Evolutionary conservation across 2,329 filamentous ascomycete genomes (phyloP).

Genomic region (Albifimbria verrucaria): DNA sequence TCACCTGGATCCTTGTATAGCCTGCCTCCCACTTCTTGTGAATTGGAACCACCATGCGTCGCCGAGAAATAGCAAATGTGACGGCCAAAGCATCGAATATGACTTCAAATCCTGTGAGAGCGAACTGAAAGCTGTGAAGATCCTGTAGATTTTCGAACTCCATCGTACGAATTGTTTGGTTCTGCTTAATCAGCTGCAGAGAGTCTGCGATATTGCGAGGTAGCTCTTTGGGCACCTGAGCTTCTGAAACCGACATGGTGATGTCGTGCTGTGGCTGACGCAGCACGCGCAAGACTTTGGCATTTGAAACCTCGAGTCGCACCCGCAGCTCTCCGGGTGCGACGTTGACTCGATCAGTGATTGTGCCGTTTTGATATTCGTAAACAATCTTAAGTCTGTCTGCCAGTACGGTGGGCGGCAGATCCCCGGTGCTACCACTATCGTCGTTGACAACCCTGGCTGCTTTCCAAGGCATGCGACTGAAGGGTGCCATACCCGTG

Average conservation of each 20-base stretch:
- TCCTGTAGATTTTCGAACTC: conserved; percentile 64
- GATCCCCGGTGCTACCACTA: conserved; percentile 55
- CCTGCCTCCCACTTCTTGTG: conserved; percentile 92
- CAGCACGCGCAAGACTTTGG: conserved; percentile 61
- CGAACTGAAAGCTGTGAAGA: conserved; percentile 74
- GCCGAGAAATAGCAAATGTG: conserved; percentile 76
- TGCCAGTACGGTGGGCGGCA: conserved; percentile 67
- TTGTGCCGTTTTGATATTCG: conserved; percentile 70
- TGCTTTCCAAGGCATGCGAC: conserved; percentile 60
- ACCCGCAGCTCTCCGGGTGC: conserved; percentile 70
- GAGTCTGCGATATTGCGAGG: conserved; percentile 62
- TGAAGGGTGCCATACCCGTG: conserved; percentile 47
- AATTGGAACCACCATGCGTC: conserved; percentile 86
- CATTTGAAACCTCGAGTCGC: conserved; percentile 59
- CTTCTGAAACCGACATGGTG: conserved; percentile 71
- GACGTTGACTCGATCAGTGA: conserved; percentile 82
- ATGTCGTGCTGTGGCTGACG: conserved; percentile 74
- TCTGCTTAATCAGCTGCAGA: conserved; percentile 53
- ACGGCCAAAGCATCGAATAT: conserved; percentile 69
- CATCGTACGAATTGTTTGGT: conserved; percentile 68
- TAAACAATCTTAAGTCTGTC: conserved; percentile 73
- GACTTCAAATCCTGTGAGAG: conserved; percentile 77
- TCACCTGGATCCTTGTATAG: conserved; percentile 75
- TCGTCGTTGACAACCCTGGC: conserved; percentile 71
- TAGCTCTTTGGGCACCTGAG: conserved; percentile 59